Base-by-base conservation (phyloP, 306 rosid genomes). In the Gynostemma pentaphyllum region DNA sequence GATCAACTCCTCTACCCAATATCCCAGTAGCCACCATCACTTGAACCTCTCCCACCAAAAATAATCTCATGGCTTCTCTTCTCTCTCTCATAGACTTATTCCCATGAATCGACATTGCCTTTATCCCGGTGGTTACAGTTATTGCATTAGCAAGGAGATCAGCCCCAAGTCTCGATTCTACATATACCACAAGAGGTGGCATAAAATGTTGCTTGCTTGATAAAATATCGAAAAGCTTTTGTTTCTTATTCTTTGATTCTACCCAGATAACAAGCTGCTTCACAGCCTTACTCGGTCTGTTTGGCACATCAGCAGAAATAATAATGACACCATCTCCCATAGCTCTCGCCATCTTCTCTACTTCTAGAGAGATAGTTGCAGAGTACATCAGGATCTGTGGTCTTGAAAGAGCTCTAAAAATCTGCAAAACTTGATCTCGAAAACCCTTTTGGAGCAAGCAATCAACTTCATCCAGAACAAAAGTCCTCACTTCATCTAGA, bases 21-120 rank as follows among this genome's bases (percentile, higher is more conserved):
- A 89, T 85, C 70, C 96, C 95, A 4, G 96, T 86, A 36, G 96
- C 95, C 67, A 89, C 96, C 40, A 89, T 71, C 52, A 82, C 87
- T 4, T 88, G 84, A 72, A 83, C 83, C 67, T 89, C 87, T 7
- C 95, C 96, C 56, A 75, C 72, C 46, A 84, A 61, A 74, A 89
- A 80, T 7, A 78, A 80, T 54, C 56, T 75, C 95, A 89, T 83
- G 74, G 75, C 76, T 75, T 83, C 87, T 76, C 96, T 82, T 75
- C 96, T 82, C 69, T 86, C 96, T 47, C 78, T 83, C 95, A 82
- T 86, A 53, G 95, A 44, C 74, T 86, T 89, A 68, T 89, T 90
- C 71, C 96, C 96, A 63, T 89, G 96, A 67, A 89, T 81, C 29
- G 96, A 80, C 48, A 71, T 65, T 28, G 95, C 82, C 61, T 78